Evolutionary conservation across 106 monocot species (phyloP).

Genomic region (Acorus calamus): DNA sequence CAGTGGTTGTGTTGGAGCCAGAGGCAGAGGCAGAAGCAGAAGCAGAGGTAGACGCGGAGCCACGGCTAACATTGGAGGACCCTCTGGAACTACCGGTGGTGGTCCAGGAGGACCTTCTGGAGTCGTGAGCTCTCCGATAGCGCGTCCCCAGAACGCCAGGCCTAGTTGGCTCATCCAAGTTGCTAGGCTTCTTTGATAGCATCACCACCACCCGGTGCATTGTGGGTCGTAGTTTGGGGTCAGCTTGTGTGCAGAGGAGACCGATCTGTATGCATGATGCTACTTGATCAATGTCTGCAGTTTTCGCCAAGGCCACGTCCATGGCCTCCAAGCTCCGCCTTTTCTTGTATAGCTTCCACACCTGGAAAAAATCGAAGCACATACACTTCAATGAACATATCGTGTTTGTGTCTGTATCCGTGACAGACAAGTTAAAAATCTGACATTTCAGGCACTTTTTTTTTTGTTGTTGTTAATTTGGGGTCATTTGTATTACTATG

Average conservation of each 20-base stretch:
- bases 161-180: conserved; percentile 37
- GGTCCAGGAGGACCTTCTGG: conserved; percentile 6
- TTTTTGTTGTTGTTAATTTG: no score
- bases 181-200: conserved; percentile 52
- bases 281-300: conserved; percentile 33
- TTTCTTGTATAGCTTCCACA: conserved; percentile 48
- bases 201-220: conserved; percentile 54
- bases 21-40: conserved; percentile 3
- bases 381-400: no score
- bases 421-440: no score
- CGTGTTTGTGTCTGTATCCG: no score
- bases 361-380: conserved; percentile 15
- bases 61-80: conserved; percentile 4
- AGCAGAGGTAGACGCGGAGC: background rate
- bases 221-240: conserved; percentile 47
- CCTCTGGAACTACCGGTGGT: conserved; percentile 4
- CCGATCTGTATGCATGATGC: conserved; percentile 45
- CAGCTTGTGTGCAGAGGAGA: conserved; percentile 54
- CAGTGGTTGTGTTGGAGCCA: conserved; percentile 1
- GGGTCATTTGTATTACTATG: no score
- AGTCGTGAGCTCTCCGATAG: conserved; percentile 16
- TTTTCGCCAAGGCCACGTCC: conserved; percentile 23
- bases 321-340: conserved; percentile 36
- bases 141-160: conserved; percentile 41
- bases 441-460: no score